phyloP scores from a whole-genome alignment of 768 basidiomycete species.

The Basidioascus undulatus region DNA sequence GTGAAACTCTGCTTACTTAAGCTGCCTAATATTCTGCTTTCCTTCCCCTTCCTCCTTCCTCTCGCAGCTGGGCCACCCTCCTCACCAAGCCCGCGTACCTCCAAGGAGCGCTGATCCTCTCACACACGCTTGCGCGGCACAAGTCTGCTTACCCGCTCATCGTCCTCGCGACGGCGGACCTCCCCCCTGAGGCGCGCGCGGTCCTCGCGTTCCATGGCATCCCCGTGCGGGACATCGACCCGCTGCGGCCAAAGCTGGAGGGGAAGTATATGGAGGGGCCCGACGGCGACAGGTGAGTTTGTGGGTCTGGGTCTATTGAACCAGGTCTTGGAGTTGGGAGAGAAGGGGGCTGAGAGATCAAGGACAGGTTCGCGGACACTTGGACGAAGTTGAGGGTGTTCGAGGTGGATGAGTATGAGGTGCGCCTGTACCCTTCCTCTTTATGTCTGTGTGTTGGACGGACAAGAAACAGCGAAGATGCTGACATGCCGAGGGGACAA shows the following conservation, averaged over 20 bases:
- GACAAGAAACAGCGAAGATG: not conserved
- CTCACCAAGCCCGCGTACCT: constrained; percentile 42
- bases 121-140: constrained; percentile 30
- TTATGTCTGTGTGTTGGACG: not conserved
- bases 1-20: too few species aligned
- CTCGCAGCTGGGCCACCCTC: constrained; percentile 55
- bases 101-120: constrained; percentile 35
- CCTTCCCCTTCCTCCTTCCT: too few species aligned
- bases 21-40: too few species aligned
- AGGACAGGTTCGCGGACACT: constrained; percentile 31
- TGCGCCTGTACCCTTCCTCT: constrained; percentile 2
- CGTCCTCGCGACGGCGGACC: constrained; percentile 41
- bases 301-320: not conserved
- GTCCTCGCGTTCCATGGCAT: constrained; percentile 34
- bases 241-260: constrained; percentile 27
- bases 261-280: constrained; percentile 4
- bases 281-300: constrained; percentile 3
- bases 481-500: too few species aligned
- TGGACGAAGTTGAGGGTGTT: constrained; percentile 33
- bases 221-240: constrained; percentile 31
- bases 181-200: constrained; percentile 28
- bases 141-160: constrained; percentile 48
- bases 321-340: too few species aligned
- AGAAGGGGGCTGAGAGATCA: too few species aligned
- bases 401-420: constrained; percentile 19